These are phyloP conservation scores for Cladosporium velox DNA, from an alignment of 2,329 filamentous ascomycete species.

Conservation along the genomic window DNA sequence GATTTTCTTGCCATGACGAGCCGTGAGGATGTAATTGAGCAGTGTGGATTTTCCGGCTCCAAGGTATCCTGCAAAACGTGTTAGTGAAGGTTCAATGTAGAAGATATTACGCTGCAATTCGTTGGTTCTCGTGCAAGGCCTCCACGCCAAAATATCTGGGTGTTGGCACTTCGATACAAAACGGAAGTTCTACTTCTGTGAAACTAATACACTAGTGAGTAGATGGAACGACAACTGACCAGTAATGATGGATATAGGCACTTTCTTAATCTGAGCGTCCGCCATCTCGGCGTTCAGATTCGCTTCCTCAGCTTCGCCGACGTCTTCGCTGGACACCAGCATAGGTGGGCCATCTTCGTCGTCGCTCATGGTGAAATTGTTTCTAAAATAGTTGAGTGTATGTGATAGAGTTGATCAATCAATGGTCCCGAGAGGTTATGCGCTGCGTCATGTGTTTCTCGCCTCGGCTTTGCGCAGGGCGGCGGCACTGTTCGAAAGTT, in stretches of 20 bases:
- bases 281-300: constrained; percentile 44
- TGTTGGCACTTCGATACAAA: neutral
- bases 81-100: neutral
- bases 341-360: constrained; percentile 64
- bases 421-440: neutral
- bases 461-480: neutral
- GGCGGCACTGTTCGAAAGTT: neutral
- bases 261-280: constrained; percentile 60
- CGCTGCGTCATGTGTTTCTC: neutral
- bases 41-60: constrained; percentile 95
- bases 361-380: constrained; percentile 37
- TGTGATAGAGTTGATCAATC: neutral
- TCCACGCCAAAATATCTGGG: neutral
- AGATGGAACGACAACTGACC: constrained; percentile 48
- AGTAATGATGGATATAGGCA: constrained; percentile 83
- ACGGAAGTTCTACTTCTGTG: neutral
- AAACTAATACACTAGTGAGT: too few species aligned
- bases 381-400: neutral
- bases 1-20: constrained; percentile 95
- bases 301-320: constrained; percentile 30
- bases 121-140: neutral
- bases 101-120: neutral
- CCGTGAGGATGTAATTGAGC: constrained; percentile 92
- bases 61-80: constrained; percentile 69
- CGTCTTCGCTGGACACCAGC: constrained; percentile 56